These are phyloP conservation scores for Aspergillus neoniger DNA, from an alignment of 2,329 filamentous ascomycete species.

Conservation along the genomic window DNA sequence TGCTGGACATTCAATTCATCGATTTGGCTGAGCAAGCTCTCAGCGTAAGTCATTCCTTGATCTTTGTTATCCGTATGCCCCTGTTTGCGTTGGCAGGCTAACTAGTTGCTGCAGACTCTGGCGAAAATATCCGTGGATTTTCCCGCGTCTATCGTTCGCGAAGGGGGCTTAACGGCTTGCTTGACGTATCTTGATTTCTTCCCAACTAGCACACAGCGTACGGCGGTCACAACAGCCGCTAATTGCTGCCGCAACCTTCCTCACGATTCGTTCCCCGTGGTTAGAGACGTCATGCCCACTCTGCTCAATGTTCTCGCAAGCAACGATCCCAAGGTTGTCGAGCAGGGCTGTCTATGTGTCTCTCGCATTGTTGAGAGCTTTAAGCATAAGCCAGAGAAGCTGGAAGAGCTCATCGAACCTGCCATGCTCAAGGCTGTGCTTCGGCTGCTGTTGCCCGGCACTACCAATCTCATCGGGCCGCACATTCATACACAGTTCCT, in stretches of 20 bases:
- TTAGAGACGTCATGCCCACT: conserved; percentile 95
- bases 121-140: conserved; percentile 98
- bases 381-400: conserved; percentile 79
- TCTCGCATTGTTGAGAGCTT: conserved; percentile 97
- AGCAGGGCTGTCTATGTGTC: conserved; percentile 93
- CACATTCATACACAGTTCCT: conserved; percentile 97
- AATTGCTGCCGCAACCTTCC: conserved; percentile 98
- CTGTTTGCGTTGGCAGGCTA: neutral
- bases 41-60: conserved; percentile 57
- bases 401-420: conserved; percentile 89
- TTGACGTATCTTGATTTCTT: conserved; percentile 97
- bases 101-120: conserved; percentile 61
- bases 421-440: conserved; percentile 83
- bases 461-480: conserved; percentile 89
- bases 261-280: conserved; percentile 86
- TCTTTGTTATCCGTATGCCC: neutral
- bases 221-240: conserved; percentile 93
- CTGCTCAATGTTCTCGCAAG: conserved; percentile 86
- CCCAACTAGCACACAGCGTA: conserved; percentile 92
- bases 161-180: conserved; percentile 94
- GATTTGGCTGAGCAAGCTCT: conserved; percentile 95
- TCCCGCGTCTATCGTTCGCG: conserved; percentile 89
- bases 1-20: conserved; percentile 95
- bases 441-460: conserved; percentile 85
- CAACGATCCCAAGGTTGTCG: conserved; percentile 93